These are phyloP conservation scores for Trichosporon asahii DNA, from an alignment of 1,284 basidiomycete genomes.

Conservation along the genomic window DNA sequence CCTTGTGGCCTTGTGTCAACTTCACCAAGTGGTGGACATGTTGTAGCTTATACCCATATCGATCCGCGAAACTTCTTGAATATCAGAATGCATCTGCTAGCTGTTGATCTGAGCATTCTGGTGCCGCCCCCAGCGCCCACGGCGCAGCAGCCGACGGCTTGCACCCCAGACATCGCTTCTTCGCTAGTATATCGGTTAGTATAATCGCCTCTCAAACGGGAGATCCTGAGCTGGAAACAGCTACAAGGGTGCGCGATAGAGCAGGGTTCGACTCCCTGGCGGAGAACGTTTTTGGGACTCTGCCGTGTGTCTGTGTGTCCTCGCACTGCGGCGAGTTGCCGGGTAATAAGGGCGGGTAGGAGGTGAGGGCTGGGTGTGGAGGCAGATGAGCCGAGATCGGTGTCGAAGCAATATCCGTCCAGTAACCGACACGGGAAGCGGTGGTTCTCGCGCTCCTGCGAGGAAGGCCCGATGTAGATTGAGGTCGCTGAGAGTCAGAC, in stretches of 20 bases:
- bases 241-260: conserved; percentile 5
- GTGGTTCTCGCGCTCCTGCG: no score
- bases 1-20: no score
- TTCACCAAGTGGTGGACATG: no score
- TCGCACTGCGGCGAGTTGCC: no score
- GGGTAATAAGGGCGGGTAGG: neutral
- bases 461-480: no score
- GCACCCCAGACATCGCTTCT: neutral
- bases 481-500: no score
- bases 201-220: conserved; percentile 14
- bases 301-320: neutral
- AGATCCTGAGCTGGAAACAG: neutral
- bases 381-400: no score
- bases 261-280: conserved; percentile 11
- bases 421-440: no score
- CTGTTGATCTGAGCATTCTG: neutral
- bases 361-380: neutral
- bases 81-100: neutral
- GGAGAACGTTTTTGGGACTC: neutral
- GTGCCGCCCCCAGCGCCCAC: neutral
- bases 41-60: neutral
- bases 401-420: no score
- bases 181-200: conserved; percentile 16
- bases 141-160: neutral
- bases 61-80: neutral